Percentiles rank a stretch among this genome's conserved stretches.
Evolutionary conservation across 768 basidiomycete genomes (phyloP).

Genomic region (Coprinopsis strossmayeri): DNA sequence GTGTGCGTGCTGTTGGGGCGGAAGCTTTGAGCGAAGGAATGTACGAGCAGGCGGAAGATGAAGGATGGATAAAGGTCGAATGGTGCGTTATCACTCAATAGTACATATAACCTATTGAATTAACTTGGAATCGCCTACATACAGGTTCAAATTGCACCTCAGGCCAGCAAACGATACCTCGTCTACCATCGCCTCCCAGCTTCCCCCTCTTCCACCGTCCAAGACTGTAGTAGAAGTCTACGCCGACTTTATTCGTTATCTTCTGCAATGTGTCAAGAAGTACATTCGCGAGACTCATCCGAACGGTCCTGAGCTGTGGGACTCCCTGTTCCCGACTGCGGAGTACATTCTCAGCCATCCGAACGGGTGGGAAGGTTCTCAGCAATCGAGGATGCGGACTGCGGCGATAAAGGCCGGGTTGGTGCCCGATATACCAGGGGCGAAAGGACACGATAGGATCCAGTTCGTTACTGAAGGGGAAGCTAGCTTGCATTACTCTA

Average conservation of each 20-base stretch:
- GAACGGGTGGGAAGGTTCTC: constrained; percentile 49
- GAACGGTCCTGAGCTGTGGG: constrained; percentile 23
- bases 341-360: constrained; percentile 42
- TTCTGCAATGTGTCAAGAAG: constrained; percentile 27
- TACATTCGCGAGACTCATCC: constrained; percentile 33
- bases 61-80: constrained; percentile 39
- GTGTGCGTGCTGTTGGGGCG: constrained; percentile 34
- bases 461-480: constrained; percentile 51
- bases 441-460: constrained; percentile 29
- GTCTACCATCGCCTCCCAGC: not conserved
- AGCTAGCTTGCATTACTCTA: constrained; percentile 47
- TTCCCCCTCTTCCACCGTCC: constrained; percentile 25
- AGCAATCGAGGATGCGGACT: constrained; percentile 41
- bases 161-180: constrained; percentile 8
- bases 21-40: constrained; percentile 33
- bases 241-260: constrained; percentile 34
- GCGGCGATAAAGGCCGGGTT: constrained; percentile 42
- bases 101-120: too few species aligned
- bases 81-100: constrained; percentile 26
- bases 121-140: too few species aligned
- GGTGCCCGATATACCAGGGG: too few species aligned
- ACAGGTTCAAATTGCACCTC: constrained; percentile 24
- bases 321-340: constrained; percentile 21
- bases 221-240: constrained; percentile 29
- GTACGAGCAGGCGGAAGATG: constrained; percentile 32